phyloP scores from a whole-genome alignment of 1,284 basidiomycete genomes.

The Irpex sp. region DNA sequence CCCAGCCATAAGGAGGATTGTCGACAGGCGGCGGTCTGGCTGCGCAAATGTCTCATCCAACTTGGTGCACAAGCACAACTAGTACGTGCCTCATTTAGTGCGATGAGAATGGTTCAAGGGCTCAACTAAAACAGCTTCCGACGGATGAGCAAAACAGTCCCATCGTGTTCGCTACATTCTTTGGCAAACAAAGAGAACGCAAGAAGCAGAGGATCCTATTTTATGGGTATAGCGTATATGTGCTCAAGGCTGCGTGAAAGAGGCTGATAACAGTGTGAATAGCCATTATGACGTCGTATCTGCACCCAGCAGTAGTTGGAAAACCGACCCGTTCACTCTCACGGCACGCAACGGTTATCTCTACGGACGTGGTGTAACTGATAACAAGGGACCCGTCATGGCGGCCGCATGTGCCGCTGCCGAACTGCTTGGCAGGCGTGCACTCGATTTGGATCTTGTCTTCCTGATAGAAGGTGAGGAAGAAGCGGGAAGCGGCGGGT shows the following conservation, averaged over 20 bases:
- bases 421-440: constrained; percentile 65
- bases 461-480: constrained; percentile 96
- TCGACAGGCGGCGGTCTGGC: constrained; percentile 85
- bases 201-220: constrained; percentile 74
- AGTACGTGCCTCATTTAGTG: constrained; percentile 36
- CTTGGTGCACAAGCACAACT: constrained; percentile 77
- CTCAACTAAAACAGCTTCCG: constrained; percentile 41
- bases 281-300: constrained; percentile 93
- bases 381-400: constrained; percentile 92
- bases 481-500: constrained; percentile 86
- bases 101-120: not conserved
- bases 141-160: constrained; percentile 69
- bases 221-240: constrained; percentile 55
- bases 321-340: constrained; percentile 80
- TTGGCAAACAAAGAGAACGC: constrained; percentile 51
- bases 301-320: constrained; percentile 72
- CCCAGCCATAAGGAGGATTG: constrained; percentile 79
- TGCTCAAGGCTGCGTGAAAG: too few species aligned
- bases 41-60: constrained; percentile 81
- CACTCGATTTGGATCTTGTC: constrained; percentile 82
- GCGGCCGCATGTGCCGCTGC: constrained; percentile 89
- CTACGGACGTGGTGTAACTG: constrained; percentile 89
- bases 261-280: not conserved
- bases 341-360: constrained; percentile 87
- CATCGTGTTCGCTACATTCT: constrained; percentile 82